A percentile compares a stretch with the other conserved stretches of the same genome.
These are phyloP conservation scores for Populus deltoides DNA, from an alignment of 345 rosid species.

Conservation along the genomic window DNA sequence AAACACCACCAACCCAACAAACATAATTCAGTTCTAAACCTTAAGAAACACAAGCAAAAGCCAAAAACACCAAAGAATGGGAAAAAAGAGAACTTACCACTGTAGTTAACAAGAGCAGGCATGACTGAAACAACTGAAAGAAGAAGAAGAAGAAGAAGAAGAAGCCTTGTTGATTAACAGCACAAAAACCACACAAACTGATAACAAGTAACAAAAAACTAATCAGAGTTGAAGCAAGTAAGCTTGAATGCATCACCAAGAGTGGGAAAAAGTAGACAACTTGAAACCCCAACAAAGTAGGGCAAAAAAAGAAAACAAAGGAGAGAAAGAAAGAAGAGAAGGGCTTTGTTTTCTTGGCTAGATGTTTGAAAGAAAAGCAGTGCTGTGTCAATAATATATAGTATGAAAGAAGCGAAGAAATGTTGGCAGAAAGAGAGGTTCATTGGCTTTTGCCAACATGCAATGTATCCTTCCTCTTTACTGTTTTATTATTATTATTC, in stretches of 20 bases:
- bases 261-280: conserved; percentile 5
- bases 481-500: conserved; percentile 6
- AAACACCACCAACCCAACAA: neutral
- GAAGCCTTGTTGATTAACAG: conserved; percentile 19
- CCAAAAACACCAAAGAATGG: neutral
- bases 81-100: conserved; percentile 34
- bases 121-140: conserved; percentile 32
- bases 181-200: conserved; percentile 10
- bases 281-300: conserved; percentile 47
- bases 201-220: conserved; percentile 11
- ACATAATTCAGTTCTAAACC: neutral
- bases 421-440: conserved; percentile 11
- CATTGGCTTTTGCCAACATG: conserved; percentile 36
- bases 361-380: neutral
- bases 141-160: conserved; percentile 10
- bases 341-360: neutral
- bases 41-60: neutral
- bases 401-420: neutral
- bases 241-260: conserved; percentile 38
- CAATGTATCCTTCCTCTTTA: conserved; percentile 44
- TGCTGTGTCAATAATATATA: neutral
- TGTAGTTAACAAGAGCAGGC: conserved; percentile 63
- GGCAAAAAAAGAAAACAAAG: conserved; percentile 39
- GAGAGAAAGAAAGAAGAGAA: neutral
- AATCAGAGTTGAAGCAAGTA: conserved; percentile 18